Base-by-base conservation (phyloP, 164 flowering plant genomes). In the Vitis rupestris region DNA sequence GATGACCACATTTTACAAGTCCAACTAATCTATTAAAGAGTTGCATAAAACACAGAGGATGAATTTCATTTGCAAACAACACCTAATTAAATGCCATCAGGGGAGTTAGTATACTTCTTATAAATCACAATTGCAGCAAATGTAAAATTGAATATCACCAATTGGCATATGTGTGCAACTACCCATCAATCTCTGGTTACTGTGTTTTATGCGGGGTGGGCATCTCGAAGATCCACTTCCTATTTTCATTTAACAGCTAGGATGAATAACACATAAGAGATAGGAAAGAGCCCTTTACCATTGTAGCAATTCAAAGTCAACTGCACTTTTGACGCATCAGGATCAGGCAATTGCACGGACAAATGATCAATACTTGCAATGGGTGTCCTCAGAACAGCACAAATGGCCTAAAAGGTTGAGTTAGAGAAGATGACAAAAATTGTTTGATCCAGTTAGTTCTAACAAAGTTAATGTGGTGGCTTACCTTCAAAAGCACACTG, bases 401-500 rank as follows among this genome's bases (percentile, higher is more conserved):
- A 91, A 76, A 93, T 76, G 57, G 97, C 97, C 99, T 93, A 80
- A 70, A 69, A 64, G 13, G 31, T 50, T 47, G 50, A 67, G 57
- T 73, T 67, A 74, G 61, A 30, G 16, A 55, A 30, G 3, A 49
- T 1, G 0, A 53, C 49, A 31, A 4, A 53, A 27, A 23, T 58
- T 19, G 14, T 19, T 31, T 10, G n/a, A 16, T 44, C 54, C 47
- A 51, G 55, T 17, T 10, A 68, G 54, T 47, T 63, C 53, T 4
- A 30, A 27, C 14, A 63, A 58, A 72, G 19, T 48, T 47, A 47
- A 12, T 50, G 15, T n/a, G 6, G 51, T 16, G 9, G 2, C 66
- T 44, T 76, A 90, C 98, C 98, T 95, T 95, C 82, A 95, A 80
- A 71, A 93, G 98, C 67, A 95, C 86, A 71, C 98, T 95, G 61